Base-by-base conservation (phyloP, 1,284 basidiomycete species). In the Neolentinus lepideus region DNA sequence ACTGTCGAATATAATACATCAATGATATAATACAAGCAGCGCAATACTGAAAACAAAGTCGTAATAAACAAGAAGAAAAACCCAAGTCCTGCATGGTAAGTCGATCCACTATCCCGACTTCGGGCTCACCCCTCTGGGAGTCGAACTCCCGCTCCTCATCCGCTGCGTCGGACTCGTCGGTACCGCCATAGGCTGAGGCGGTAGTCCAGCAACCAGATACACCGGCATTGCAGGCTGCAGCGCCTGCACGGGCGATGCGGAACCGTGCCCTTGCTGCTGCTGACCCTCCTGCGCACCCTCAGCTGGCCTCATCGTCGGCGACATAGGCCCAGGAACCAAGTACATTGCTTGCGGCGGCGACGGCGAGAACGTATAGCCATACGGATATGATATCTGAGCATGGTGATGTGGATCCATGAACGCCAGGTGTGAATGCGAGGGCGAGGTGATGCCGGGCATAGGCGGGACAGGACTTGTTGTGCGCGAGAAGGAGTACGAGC, bases 341-440 rank as follows among this genome's bases (percentile, higher is more conserved):
- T 50, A 50, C 47, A 50, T 50, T 21, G 47, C 9, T 21, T 50
- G 47, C 22, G 24, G 24, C 24, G 47, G 24, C 27, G 47, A 24
- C 9, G 47, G 47, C 47, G 47, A 50, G 47, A 25, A 50, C 12
- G 47, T 50, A 22, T 50, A 50, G 6, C 47, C 47, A 26, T 50
- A 50, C 27, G 47, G 47, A 21, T 50, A 50, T 11, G 47, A 50
- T 11, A 50, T n/a, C 27, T 50, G 47, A 8, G 24, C 47, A 21
- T 50, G 22, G 24, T 16, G 24, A 16, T 50, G 47, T 11, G 47
- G 47, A n/a, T 50, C 47, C 22, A 50, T 25, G 22, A 29, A 25
- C 27, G 47, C 47, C 14, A 50, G 22, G 27, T 50, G 47, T 11
- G 47, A 50, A 21, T 14, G 14, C 14, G 47, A 24, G 10, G 47